Conservation (phyloP, 345 rosid species). For the Alliaria petiolata region DNA sequence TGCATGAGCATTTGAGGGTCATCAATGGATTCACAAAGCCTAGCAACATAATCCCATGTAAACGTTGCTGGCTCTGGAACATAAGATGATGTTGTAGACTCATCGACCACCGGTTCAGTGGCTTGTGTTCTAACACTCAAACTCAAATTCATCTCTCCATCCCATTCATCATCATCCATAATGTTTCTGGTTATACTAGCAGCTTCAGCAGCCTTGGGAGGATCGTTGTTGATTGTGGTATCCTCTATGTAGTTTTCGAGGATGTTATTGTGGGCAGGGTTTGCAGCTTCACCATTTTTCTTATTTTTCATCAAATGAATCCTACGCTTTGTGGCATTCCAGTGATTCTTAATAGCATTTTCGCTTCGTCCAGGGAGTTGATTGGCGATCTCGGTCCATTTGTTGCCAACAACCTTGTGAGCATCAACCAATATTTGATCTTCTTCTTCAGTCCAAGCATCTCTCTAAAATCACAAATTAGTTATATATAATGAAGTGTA, state of each 20-base stretch:
- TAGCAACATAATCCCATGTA: background rate
- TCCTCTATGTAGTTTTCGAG: background rate
- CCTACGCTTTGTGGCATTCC: slow-evolving; percentile 69
- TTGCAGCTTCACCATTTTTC: background rate
- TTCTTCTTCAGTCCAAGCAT: slow-evolving; percentile 71
- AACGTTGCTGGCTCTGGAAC: background rate
- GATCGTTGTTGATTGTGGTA: background rate
- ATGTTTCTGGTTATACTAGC: background rate
- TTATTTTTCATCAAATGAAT: background rate
- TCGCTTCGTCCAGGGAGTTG: slow-evolving; percentile 58
- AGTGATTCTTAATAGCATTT: slow-evolving; percentile 71
- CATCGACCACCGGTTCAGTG: background rate
- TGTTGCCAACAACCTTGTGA: slow-evolving; percentile 55
- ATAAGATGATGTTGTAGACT: background rate
- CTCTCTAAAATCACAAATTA: slow-evolving; percentile 41
- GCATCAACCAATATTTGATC: slow-evolving; percentile 58
- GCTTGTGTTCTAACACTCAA: background rate
- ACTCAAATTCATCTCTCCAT: background rate
- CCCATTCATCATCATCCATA: background rate
- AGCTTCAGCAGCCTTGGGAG: background rate
- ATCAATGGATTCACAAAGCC: background rate
- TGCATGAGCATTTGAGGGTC: background rate
- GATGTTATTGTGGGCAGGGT: background rate
- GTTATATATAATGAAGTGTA: background rate
- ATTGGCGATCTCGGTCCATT: slow-evolving; percentile 67